Evolutionary conservation across 192 early-diverging fungal genomes (phyloP), one percentile per base, ranked within the genome.

Genomic region (Coemansia sp.): DNA sequence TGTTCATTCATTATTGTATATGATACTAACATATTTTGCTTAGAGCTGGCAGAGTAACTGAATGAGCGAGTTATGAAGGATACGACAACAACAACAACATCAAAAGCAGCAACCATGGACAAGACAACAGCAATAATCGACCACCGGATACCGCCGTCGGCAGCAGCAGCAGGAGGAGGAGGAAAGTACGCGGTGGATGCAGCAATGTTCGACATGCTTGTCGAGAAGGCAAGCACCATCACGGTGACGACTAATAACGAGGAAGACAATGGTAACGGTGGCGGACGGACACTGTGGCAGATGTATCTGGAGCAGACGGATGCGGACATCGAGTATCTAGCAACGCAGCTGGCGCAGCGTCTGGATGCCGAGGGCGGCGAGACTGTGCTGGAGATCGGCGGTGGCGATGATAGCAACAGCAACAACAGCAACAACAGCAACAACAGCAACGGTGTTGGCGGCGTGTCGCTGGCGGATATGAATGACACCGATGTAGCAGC

Each of bases 301-400:
- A 85, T 84, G 47, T 71, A 86, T 18, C n/a, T 87, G 52, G 60
- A 81, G 43, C 70, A 71, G 0, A 73, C 74, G 19, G 68, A 77
- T 23, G 76, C 73, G 18, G 86, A 89, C 37, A 67, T 79, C n/a
- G 63, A 69, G 65, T 86, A 71, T 12, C 62, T 89, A 9, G 61
- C 72, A 43, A 67, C 65, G 13, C 60, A 83, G 52, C 44, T 92
- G 15, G 58, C 48, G 9, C 42, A 62, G 13, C 84, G 85, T 61
- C 81, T 92, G 67, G 68, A 68, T 47, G 84, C 87, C 58, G 87
- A 85, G 32, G 70, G 77, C 21, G 94, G 94, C 39, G 93, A 96
- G 84, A 76, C 87, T 0, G 67, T 96, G 13, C 81, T 95, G 32
- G 92, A 93, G 71, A 74, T 94, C 52, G 92, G 93, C 6, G 40